Percentiles rank a stretch among this genome's conserved stretches.
Conservation (phyloP, 352 stramenopile species). For the Saprolegnia parasitica region DNA sequence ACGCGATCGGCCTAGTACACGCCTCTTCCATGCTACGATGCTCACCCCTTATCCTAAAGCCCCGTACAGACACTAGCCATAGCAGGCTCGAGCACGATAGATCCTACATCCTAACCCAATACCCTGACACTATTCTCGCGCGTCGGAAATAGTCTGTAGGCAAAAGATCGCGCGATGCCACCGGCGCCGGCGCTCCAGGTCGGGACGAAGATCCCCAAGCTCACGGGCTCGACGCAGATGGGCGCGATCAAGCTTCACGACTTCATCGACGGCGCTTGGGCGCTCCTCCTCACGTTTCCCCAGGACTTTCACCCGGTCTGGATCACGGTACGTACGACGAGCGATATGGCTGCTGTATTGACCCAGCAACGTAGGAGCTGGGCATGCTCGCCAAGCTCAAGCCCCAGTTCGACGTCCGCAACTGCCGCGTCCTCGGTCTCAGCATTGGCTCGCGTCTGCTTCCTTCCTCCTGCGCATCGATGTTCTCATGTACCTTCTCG, state of each 20-base stretch:
- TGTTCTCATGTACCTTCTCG: background rate
- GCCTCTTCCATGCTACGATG: too few relatives aligned
- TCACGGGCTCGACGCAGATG: conserved; percentile 65
- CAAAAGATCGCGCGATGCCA: conserved; percentile 24
- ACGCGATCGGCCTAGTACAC: background rate
- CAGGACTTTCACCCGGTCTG: conserved; percentile 69
- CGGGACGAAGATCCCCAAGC: conserved; percentile 61
- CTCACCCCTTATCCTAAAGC: too few relatives aligned
- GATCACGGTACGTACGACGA: conserved; percentile 42
- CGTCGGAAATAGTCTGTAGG: background rate
- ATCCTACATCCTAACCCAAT: too few relatives aligned
- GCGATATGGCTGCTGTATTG: too few relatives aligned
- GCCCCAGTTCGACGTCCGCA: conserved; percentile 70
- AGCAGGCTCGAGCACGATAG: too few relatives aligned
- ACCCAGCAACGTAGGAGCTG: too few relatives aligned
- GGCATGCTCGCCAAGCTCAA: conserved; percentile 76
- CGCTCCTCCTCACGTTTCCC: conserved; percentile 64
- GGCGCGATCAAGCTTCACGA: conserved; percentile 66
- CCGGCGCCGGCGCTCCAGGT: conserved; percentile 48
- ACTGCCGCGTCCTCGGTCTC: conserved; percentile 56
- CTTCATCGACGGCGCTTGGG: conserved; percentile 66
- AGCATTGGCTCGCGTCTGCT: conserved; percentile 36
- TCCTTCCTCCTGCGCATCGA: background rate
- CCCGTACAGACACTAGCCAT: too few relatives aligned
- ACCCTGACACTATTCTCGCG: too few relatives aligned